These are phyloP conservation scores for Aphanomyces astaci DNA, from an alignment of 352 stramenopile genomes.

Conservation along the genomic window DNA sequence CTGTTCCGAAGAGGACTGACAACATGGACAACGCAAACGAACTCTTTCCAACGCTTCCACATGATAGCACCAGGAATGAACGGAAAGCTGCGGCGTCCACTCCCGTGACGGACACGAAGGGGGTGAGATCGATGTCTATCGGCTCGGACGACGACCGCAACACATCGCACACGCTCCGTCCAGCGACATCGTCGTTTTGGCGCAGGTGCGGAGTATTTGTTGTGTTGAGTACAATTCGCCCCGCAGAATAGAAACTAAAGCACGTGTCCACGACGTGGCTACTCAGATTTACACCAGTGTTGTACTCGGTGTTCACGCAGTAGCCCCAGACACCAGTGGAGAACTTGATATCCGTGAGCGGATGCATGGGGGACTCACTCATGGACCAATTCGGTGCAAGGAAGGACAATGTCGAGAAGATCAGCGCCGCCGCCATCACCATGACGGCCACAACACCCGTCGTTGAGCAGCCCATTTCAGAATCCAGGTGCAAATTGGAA, in stretches of 20 bases:
- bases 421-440: slow-evolving; percentile 1
- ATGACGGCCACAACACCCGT: slow-evolving; percentile 12
- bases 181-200: background rate
- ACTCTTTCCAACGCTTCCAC: background rate
- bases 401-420: slow-evolving; percentile 2
- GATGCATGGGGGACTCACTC: background rate
- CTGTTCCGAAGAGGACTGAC: background rate
- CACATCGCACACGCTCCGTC: background rate
- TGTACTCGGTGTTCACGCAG: slow-evolving; percentile 15
- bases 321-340: slow-evolving; percentile 15
- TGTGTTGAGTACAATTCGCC: background rate
- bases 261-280: slow-evolving; percentile 7
- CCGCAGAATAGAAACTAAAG: slow-evolving; percentile 11
- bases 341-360: slow-evolving; percentile 3
- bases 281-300: background rate
- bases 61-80: slow-evolving; percentile 1
- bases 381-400: slow-evolving; percentile 11
- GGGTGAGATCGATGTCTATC: background rate
- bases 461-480: slow-evolving; percentile 4
- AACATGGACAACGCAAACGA: slow-evolving; percentile 2
- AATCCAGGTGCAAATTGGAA: background rate
- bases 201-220: background rate
- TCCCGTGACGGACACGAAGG: background rate
- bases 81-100: background rate
- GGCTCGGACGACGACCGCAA: background rate